These are phyloP conservation scores for Fomitopsis palustris DNA, from an alignment of 1,284 basidiomycete species.

Conservation along the genomic window DNA sequence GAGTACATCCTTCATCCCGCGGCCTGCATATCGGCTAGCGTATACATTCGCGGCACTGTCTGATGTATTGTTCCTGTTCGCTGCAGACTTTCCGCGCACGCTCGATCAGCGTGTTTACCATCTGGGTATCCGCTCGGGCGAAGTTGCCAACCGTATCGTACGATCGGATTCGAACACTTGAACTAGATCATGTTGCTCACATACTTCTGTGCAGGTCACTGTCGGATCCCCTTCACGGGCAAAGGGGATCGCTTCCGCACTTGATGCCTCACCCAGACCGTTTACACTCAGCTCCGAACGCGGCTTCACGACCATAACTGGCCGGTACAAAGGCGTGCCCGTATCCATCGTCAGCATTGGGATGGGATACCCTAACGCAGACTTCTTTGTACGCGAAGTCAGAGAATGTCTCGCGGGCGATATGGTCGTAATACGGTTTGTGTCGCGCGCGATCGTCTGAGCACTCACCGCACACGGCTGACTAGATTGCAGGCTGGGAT, in stretches of 20 bases:
- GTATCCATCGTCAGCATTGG: conserved; percentile 79
- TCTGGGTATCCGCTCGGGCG: conserved; percentile 68
- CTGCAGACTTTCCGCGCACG: conserved; percentile 70
- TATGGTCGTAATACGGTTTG: conserved; percentile 71
- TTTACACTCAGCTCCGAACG: conserved; percentile 71
- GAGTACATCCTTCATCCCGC: conserved; percentile 23
- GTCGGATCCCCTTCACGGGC: conserved; percentile 76
- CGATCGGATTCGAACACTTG: conserved; percentile 18
- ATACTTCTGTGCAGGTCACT: conserved; percentile 55
- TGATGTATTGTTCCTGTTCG: background rate
- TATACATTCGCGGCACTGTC: background rate
- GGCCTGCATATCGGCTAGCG: background rate
- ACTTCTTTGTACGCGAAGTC: conserved; percentile 83
- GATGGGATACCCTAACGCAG: conserved; percentile 80
- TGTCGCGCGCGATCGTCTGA: conserved; percentile 3
- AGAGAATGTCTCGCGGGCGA: conserved; percentile 77
- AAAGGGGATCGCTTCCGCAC: conserved; percentile 49
- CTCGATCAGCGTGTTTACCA: conserved; percentile 72
- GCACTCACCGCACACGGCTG: conserved; percentile 3
- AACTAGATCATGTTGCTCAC: background rate
- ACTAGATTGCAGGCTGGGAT: conserved; percentile 55
- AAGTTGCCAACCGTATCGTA: conserved; percentile 81
- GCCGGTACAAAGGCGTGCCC: conserved; percentile 65
- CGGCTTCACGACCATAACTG: conserved; percentile 80
- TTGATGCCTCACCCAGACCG: conserved; percentile 55